Evolutionary conservation across 768 basidiomycete genomes (phyloP), one percentile per base, ranked within the genome.

Genomic region (Favolaschia claudopus): DNA sequence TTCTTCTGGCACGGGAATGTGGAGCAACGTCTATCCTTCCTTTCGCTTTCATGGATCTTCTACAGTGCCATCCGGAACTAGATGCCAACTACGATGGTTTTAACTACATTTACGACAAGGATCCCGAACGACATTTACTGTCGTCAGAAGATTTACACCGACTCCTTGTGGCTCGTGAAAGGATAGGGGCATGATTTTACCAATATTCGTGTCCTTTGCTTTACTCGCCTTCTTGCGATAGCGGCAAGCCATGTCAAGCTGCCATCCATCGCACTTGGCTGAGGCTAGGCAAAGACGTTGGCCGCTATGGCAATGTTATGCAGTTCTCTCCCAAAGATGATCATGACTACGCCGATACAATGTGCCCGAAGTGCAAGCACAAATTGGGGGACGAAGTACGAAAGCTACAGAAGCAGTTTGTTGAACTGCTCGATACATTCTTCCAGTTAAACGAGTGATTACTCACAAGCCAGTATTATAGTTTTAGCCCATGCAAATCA

Each of bases 1-100:
- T 51, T 38, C 36, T 15, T 7, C 34, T 58, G 34, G 57, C 57
- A 7, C 49, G 36, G 28, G 49, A 51, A 49, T 58, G 40, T 34
- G 20, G 45, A 5, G 40, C 15, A 12, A 10, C 42, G 1, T 14
- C 32, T n/a, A 51, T 58, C 7, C 48, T 58, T 14, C 48, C 56
- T 2, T 50, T 44, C 20, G 56, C 56, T 15, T 50, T 51, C 27
- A n/a, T 58, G 29, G 17, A 42, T 32, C 6, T 59, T 9, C 32
- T 46, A 24, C n/a, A 38, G 24, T 8, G 20, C 13, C 37, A 37
- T 40, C 13, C 31, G 28, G 38, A 48, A 46, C 6, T n/a, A 8
- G 31, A 25, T 9, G 2, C 6, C n/a, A 15, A 2, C 8, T 12
- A 42, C 40, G 8, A 7, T 25, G 27, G 4, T 22, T 20, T 13